A percentile compares a stretch with the other conserved stretches of the same genome.
These are phyloP conservation scores for Verbascum thapsus DNA, from an alignment of 257 asterid species.

Conservation along the genomic window DNA sequence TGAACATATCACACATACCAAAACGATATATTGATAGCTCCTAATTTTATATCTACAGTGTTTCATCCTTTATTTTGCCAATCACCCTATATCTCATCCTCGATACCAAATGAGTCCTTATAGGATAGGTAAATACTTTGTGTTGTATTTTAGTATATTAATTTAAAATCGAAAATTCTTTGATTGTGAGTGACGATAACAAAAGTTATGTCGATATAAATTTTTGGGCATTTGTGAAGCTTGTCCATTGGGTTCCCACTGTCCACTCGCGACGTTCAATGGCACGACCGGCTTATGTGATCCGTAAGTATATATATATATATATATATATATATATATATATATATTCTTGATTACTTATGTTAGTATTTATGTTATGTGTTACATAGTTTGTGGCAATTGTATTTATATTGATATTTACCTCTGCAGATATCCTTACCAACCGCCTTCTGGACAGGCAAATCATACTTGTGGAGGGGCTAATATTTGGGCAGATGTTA, in stretches of 20 bases:
- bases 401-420: conserved; percentile 11
- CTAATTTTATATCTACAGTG: no score
- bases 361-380: neutral
- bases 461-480: conserved; percentile 95
- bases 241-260: conserved; percentile 89
- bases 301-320: conserved; percentile 92
- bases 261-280: conserved; percentile 75
- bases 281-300: conserved; percentile 68
- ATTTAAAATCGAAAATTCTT: conserved; percentile 10
- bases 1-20: no score
- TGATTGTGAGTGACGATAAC: conserved; percentile 24
- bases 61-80: no score
- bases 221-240: conserved; percentile 51
- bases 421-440: conserved; percentile 70
- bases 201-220: conserved; percentile 14
- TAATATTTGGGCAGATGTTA: conserved; percentile 82
- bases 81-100: no score
- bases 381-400: conserved; percentile 13
- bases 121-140: no score
- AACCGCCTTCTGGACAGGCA: conserved; percentile 56
- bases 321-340: no score
- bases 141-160: no score
- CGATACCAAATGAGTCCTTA: no score
- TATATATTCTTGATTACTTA: conserved; percentile 13
- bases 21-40: no score